Percentiles rank a stretch among this genome's conserved stretches.
Evolutionary conservation across 352 stramenopile genomes (phyloP).

Genomic region (Phytophthora pini): DNA sequence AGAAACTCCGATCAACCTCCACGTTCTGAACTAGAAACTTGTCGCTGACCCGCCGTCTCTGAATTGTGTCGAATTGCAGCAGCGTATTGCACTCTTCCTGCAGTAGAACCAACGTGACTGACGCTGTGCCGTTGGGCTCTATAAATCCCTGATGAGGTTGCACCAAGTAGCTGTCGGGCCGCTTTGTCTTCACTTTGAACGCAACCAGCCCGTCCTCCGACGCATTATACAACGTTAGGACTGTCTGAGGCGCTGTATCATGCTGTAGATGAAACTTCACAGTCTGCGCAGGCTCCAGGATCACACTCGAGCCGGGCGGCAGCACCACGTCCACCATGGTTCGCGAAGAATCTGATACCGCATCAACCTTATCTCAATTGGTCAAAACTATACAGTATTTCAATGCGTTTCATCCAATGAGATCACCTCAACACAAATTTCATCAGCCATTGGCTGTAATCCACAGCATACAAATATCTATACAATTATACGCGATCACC

Average conservation of each 20-base stretch:
- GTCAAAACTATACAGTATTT: no score
- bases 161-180: conserved; percentile 4
- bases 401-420: no score
- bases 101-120: not conserved
- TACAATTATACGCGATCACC: not conserved
- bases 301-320: not conserved
- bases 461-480: not conserved
- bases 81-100: conserved; percentile 4
- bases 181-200: conserved; percentile 9
- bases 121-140: conserved; percentile 1
- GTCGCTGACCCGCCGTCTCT: not conserved
- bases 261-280: conserved; percentile 3
- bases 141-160: conserved; percentile 2
- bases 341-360: not conserved
- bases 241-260: not conserved
- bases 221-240: not conserved
- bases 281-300: conserved; percentile 2
- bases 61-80: not conserved
- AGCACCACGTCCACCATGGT: conserved; percentile 5
- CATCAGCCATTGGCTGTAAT: conserved; percentile 4
- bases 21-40: conserved; percentile 7
- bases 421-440: not conserved
- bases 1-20: not conserved
- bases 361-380: not conserved
- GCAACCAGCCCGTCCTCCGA: not conserved